phyloP scores from a whole-genome alignment of 31 red algal genomes.

The Bonnemaisonia californica region DNA sequence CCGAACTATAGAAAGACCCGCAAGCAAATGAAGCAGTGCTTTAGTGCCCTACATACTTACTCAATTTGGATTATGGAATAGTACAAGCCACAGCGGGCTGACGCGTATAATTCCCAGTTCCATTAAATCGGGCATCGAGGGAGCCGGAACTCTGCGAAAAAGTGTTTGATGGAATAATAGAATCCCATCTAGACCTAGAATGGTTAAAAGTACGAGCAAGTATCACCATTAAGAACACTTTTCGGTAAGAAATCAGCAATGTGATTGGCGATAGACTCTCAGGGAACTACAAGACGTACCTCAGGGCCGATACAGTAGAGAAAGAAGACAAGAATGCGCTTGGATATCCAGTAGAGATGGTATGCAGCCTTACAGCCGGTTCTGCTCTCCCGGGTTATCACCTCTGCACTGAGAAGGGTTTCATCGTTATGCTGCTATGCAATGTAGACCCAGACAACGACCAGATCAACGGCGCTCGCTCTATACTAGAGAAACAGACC shows the following conservation, averaged over 20 bases:
- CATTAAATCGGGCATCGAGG: not conserved
- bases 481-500: not conserved
- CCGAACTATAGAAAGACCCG: not conserved
- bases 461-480: not conserved
- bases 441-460: not conserved
- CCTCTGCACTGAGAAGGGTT: no score
- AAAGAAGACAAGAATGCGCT: not conserved
- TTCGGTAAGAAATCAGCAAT: not conserved
- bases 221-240: not conserved
- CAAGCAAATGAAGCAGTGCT: not conserved
- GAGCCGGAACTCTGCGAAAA: not conserved
- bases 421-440: not conserved
- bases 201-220: not conserved
- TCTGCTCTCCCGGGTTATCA: not conserved
- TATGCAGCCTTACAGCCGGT: not conserved
- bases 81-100: not conserved
- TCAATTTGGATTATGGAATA: not conserved
- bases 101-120: not conserved
- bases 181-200: not conserved
- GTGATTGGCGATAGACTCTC: not conserved
- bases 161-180: not conserved
- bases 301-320: not conserved
- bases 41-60: no score
- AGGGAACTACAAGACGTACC: no score
- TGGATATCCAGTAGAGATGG: slow-evolving; percentile 1